These are phyloP conservation scores for Terfezia claveryi DNA, from an alignment of 495 filamentous ascomycete species.

Conservation along the genomic window DNA sequence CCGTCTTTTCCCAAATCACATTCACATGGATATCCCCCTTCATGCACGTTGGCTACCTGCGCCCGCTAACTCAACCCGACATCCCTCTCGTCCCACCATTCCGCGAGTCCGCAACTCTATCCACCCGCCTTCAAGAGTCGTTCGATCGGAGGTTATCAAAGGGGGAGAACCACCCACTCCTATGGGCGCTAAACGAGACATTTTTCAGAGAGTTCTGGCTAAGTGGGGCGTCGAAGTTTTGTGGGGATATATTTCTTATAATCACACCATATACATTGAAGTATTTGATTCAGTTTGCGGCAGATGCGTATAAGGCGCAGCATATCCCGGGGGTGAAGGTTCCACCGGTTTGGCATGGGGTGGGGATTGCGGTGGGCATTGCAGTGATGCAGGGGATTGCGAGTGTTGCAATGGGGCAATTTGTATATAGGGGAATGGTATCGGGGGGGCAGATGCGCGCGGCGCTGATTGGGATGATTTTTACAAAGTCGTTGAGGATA, in stretches of 20 bases:
- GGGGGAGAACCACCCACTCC: constrained; percentile 50
- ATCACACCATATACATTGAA: constrained; percentile 31
- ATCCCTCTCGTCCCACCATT: neutral
- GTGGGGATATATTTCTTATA: constrained; percentile 34
- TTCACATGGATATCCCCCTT: neutral
- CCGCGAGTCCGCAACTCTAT: constrained; percentile 23
- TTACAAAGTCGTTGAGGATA: constrained; percentile 63
- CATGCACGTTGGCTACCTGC: neutral
- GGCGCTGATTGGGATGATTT: constrained; percentile 51
- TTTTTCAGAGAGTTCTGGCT: constrained; percentile 70
- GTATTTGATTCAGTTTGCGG: constrained; percentile 55
- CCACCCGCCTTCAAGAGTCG: constrained; percentile 37
- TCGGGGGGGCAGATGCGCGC: constrained; percentile 56
- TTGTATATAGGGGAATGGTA: constrained; percentile 61
- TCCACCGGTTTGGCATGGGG: constrained; percentile 41
- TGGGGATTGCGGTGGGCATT: constrained; percentile 57
- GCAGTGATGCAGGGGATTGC: constrained; percentile 52
- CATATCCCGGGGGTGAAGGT: constrained; percentile 24
- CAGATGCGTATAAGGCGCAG: constrained; percentile 45
- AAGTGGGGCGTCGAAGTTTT: constrained; percentile 55
- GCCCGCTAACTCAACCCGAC: neutral
- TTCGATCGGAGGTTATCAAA: constrained; percentile 42
- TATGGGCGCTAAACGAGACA: constrained; percentile 68
- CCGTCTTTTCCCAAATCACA: neutral
- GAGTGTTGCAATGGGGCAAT: constrained; percentile 54